Evolutionary conservation across 257 asterid species (phyloP), one percentile per base, ranked within the genome.

Genomic region (Nicotiana knightiana): DNA sequence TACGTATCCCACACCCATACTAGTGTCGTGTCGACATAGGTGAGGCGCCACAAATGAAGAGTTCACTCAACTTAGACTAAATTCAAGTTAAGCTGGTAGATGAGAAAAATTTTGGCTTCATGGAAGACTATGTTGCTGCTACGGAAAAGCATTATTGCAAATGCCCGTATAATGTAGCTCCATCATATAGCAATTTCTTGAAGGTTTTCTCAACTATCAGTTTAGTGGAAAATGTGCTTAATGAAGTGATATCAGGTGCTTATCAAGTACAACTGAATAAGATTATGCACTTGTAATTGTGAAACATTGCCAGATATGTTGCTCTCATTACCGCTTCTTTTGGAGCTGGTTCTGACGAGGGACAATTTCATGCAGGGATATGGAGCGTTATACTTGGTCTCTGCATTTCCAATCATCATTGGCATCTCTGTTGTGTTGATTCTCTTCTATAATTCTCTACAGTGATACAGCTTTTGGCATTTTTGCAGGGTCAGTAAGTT

Each of bases 341-440:
- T 43, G 83, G 83, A 65, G 71, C 76, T 81, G 77, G 83, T 63
- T 63, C 76, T 81, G 83, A 81, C 78, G 51, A 65, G 62, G 39
- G 63, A 65, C 76, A 81, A 77, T 78, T 75, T 78, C 76, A 8
- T 85, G 93, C 95, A 93, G 99, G 98, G 99, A 84, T 96, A 88
- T 64, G 98, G 98, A 87, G 99, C 99, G 82, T 93, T 96, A 65
- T 94, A 96, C 92, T 87, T 96, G 95, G 89, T 96, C 67, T 89
- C 99, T 4, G 99, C 96, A 64, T 91, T 96, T 87, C 98, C 99
- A 33, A 87, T 94, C 81, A 96, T 94, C 79, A 94, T 94, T 79
- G 99, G 98, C 57, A 87, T 94, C 88, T 96, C 98, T 33, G 97
- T 94, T 26, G 99, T 94, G 83, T 87, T 96, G 84, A 92, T 96